A percentile compares a stretch with the other conserved stretches of the same genome.
These are phyloP conservation scores for Discostella stelligera DNA, from an alignment of 352 stramenopile genomes.

Conservation along the genomic window DNA sequence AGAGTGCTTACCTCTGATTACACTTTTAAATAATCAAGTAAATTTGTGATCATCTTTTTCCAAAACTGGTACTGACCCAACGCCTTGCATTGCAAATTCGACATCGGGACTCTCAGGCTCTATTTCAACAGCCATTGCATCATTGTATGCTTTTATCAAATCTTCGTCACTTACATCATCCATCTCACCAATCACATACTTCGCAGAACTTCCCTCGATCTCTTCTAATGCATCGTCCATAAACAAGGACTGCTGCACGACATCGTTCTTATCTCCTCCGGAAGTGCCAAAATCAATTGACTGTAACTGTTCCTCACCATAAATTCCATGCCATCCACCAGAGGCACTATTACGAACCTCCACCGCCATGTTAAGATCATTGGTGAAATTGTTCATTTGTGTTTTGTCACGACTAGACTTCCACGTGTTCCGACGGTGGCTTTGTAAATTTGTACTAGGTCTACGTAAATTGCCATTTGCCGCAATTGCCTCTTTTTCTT, in stretches of 20 bases:
- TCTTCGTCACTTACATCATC: conserved; percentile 49
- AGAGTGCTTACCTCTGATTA: too few relatives aligned
- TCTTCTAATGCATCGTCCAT: conserved; percentile 54
- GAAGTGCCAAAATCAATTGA: conserved; percentile 45
- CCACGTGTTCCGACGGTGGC: conserved; percentile 18
- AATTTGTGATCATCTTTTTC: not conserved
- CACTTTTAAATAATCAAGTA: not conserved
- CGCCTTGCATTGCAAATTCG: conserved; percentile 41
- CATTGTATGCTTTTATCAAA: conserved; percentile 54
- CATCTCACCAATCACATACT: conserved; percentile 39
- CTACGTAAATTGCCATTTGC: conserved; percentile 19
- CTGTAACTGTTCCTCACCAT: conserved; percentile 39
- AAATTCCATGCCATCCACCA: conserved; percentile 47
- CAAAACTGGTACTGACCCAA: conserved; percentile 21
- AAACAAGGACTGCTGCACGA: conserved; percentile 51
- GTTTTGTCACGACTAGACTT: not conserved
- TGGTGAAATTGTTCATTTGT: conserved; percentile 5
- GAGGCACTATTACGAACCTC: conserved; percentile 48
- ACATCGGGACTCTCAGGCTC: conserved; percentile 45
- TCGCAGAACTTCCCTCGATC: conserved; percentile 37
- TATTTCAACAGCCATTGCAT: conserved; percentile 51
- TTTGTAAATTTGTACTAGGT: not conserved
- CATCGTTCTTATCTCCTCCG: conserved; percentile 15
- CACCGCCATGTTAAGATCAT: conserved; percentile 41
- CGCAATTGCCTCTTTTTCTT: conserved; percentile 7